Conservation (phyloP, 2,329 filamentous ascomycete species). For the Claviceps sp. region DNA sequence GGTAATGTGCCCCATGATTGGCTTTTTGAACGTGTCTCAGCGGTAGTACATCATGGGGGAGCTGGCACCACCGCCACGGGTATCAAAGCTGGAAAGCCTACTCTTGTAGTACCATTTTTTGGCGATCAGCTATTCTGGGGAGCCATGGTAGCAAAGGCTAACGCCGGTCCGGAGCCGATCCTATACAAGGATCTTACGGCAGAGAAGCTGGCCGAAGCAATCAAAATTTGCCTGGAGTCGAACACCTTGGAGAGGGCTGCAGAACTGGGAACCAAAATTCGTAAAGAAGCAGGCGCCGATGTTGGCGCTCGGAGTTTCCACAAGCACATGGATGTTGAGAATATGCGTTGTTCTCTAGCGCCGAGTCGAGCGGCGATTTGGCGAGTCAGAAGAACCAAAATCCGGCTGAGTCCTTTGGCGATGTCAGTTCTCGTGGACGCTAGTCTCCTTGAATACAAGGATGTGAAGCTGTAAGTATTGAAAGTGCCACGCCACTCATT, state of each 20-base stretch:
- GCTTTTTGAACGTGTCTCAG: conserved; percentile 65
- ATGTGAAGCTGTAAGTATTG: no score
- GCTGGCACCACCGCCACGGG: conserved; percentile 84
- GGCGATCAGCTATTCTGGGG: conserved; percentile 80
- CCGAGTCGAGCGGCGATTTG: conserved; percentile 54
- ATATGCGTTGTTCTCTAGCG: conserved; percentile 55
- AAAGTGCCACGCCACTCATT: no score
- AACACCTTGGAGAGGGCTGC: conserved; percentile 42
- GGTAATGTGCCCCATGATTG: conserved; percentile 82
- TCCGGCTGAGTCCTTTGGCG: conserved; percentile 57
- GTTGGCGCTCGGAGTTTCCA: conserved; percentile 57
- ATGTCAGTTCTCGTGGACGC: conserved; percentile 54
- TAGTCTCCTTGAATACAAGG: conserved; percentile 24
- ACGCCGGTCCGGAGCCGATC: conserved; percentile 58
- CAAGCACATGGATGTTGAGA: conserved; percentile 41
- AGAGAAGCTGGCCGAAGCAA: conserved; percentile 51
- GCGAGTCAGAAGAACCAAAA: conserved; percentile 55
- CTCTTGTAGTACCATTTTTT: conserved; percentile 76
- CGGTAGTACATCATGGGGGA: conserved; percentile 77
- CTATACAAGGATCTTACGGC: conserved; percentile 54
- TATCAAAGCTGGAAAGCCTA: conserved; percentile 68
- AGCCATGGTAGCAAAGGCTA: conserved; percentile 57
- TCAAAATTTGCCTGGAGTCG: conserved; percentile 45
- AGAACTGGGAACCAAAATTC: conserved; percentile 50
- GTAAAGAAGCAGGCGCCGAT: conserved; percentile 48